These are phyloP conservation scores for Hypoxylon sp. DNA, from an alignment of 2,329 filamentous ascomycete species.

Conservation along the genomic window DNA sequence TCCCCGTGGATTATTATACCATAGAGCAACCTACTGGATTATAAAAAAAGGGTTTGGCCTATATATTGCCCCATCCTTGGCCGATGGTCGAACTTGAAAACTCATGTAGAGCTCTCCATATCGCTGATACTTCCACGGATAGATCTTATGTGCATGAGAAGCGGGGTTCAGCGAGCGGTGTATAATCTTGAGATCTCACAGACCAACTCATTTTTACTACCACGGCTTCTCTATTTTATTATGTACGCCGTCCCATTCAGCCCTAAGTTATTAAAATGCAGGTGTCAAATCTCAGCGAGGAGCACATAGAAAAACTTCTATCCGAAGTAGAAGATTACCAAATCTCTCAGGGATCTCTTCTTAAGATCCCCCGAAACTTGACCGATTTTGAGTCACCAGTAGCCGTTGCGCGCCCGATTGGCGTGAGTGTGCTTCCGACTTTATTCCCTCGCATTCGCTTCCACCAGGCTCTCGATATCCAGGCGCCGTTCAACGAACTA, in stretches of 20 bases:
- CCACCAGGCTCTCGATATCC: slow-evolving; percentile 24
- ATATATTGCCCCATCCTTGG: too few species aligned
- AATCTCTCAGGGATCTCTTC: slow-evolving; percentile 32
- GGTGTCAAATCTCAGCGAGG: slow-evolving; percentile 11
- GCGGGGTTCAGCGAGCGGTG: neutral
- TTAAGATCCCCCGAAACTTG: slow-evolving; percentile 28
- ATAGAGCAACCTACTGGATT: too few species aligned
- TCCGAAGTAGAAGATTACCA: slow-evolving; percentile 39
- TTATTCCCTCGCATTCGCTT: slow-evolving; percentile 31
- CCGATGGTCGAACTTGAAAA: too few species aligned
- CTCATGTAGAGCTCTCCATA: too few species aligned
- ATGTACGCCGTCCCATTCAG: neutral
- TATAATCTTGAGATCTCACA: neutral
- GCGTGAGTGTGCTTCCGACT: slow-evolving; percentile 34
- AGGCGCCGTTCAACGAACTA: slow-evolving; percentile 37
- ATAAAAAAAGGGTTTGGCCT: too few species aligned
- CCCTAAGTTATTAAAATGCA: slow-evolving; percentile 8
- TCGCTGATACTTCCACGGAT: too few species aligned
- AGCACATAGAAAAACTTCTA: slow-evolving; percentile 24
- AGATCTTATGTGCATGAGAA: neutral
- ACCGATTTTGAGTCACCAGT: slow-evolving; percentile 21
- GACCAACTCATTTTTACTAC: neutral
- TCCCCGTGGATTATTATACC: too few species aligned
- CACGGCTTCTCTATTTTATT: neutral
- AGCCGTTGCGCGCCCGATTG: slow-evolving; percentile 31